These are phyloP conservation scores for Lentinula boryana DNA, from an alignment of 768 basidiomycete genomes.

Conservation along the genomic window DNA sequence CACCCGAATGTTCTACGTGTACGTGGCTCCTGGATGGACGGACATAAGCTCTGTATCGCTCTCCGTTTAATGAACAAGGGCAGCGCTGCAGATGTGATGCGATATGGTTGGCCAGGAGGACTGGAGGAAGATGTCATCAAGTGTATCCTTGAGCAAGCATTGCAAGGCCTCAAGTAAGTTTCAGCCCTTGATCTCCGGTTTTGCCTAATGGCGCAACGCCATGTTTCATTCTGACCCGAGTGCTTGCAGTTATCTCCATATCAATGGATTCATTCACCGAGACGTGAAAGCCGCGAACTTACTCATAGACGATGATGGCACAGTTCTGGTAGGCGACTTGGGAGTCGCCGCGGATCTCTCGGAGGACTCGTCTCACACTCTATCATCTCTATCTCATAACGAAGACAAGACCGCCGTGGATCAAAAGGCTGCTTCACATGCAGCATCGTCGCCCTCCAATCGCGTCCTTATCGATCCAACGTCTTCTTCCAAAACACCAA, in stretches of 20 bases:
- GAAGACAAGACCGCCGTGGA: constrained; percentile 14
- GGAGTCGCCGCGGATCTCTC: constrained; percentile 85
- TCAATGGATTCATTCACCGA: constrained; percentile 87
- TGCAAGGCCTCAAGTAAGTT: constrained; percentile 80
- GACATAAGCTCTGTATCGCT: constrained; percentile 81
- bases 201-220: not conserved
- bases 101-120: constrained; percentile 80
- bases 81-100: constrained; percentile 80
- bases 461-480: constrained; percentile 29
- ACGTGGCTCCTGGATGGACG: constrained; percentile 83
- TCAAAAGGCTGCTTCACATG: constrained; percentile 9
- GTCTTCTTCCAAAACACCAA: constrained; percentile 27
- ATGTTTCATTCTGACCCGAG: not conserved
- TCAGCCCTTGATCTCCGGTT: not conserved
- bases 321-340: constrained; percentile 86
- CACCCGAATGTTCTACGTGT: constrained; percentile 93
- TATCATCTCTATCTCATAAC: constrained; percentile 14
- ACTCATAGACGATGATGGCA: constrained; percentile 86
- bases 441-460: constrained; percentile 12
- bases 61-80: constrained; percentile 87
- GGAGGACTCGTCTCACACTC: constrained; percentile 46
- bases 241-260: constrained; percentile 66
- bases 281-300: constrained; percentile 94
- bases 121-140: constrained; percentile 87
- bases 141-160: constrained; percentile 78